Percentiles rank a stretch among this genome's conserved stretches.
Conservation (phyloP, 2,329 filamentous ascomycete genomes). For the Plectosphaerella cucumerina region DNA sequence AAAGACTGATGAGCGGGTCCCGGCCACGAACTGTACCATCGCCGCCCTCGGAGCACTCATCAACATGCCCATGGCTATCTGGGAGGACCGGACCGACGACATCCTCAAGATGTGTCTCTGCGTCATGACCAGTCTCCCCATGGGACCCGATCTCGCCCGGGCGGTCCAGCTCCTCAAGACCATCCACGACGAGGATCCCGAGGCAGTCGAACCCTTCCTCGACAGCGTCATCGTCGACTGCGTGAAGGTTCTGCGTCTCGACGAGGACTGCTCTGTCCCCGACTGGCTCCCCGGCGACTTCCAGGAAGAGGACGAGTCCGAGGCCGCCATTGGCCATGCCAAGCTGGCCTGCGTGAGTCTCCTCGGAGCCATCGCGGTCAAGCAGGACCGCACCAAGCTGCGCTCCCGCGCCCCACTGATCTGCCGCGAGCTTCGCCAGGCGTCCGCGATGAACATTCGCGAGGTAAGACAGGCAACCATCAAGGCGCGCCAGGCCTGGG, state of each 20-base stretch:
- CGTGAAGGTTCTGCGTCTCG: slow-evolving; percentile 28
- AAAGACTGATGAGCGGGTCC: slow-evolving; percentile 4
- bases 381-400: slow-evolving; percentile 16
- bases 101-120: slow-evolving; percentile 47
- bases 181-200: slow-evolving; percentile 41
- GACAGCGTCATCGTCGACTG: slow-evolving; percentile 43
- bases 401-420: slow-evolving; percentile 15
- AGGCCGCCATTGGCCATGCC: slow-evolving; percentile 21
- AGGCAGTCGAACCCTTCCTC: slow-evolving; percentile 42
- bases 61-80: slow-evolving; percentile 46
- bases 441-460: slow-evolving; percentile 17
- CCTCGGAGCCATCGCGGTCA: slow-evolving; percentile 23
- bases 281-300: slow-evolving; percentile 33
- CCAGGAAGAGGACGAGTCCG: slow-evolving; percentile 26
- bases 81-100: slow-evolving; percentile 43
- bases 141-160: slow-evolving; percentile 39
- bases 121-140: slow-evolving; percentile 35
- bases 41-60: slow-evolving; percentile 44
- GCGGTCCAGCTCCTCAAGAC: slow-evolving; percentile 45
- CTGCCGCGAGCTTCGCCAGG: slow-evolving; percentile 18
- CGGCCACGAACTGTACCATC: slow-evolving; percentile 37
- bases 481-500: slow-evolving; percentile 29
- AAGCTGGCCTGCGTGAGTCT: slow-evolving; percentile 22
- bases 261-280: slow-evolving; percentile 30
- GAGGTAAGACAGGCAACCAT: slow-evolving; percentile 10